These are phyloP conservation scores for Acer negundo DNA, from an alignment of 345 rosid species.

Conservation along the genomic window DNA sequence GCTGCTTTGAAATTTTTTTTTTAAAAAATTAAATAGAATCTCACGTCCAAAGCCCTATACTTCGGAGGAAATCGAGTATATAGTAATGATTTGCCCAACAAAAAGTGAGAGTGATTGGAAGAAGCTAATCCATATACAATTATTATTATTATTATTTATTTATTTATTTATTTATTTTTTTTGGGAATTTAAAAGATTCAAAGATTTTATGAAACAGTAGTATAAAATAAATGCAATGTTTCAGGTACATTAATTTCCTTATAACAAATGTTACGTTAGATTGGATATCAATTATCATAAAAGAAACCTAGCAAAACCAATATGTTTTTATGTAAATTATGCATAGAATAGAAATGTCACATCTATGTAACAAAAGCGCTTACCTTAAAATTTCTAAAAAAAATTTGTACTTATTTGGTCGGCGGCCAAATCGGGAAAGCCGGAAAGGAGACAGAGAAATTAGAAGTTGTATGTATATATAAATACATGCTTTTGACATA, in stretches of 20 bases:
- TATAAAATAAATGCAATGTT: no score
- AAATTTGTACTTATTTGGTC: not conserved
- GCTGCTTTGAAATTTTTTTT: constrained; percentile 12
- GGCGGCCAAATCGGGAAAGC: not conserved
- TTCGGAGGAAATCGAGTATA: constrained; percentile 6
- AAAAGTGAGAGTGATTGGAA: not conserved
- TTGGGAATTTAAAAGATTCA: no score
- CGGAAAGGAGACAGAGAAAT: not conserved
- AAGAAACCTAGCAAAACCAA: no score
- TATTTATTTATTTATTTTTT: no score
- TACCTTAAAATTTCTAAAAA: not conserved
- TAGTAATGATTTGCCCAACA: not conserved
- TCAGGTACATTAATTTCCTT: rapidly evolving
- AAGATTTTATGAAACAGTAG: no score
- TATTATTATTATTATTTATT: no score
- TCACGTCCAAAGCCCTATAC: constrained; percentile 13
- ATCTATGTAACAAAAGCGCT: not conserved
- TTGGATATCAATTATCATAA: no score
- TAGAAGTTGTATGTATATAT: not conserved
- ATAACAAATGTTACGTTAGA: no score
- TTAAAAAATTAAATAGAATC: constrained; percentile 28
- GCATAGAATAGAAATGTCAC: not conserved
- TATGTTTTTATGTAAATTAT: no score
- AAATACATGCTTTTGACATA: not conserved
- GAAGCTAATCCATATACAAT: no score